Percentiles rank a stretch among this genome's conserved stretches.
Evolutionary conservation across 2,329 filamentous ascomycete genomes (phyloP).

Genomic region (Apiospora aurea): DNA sequence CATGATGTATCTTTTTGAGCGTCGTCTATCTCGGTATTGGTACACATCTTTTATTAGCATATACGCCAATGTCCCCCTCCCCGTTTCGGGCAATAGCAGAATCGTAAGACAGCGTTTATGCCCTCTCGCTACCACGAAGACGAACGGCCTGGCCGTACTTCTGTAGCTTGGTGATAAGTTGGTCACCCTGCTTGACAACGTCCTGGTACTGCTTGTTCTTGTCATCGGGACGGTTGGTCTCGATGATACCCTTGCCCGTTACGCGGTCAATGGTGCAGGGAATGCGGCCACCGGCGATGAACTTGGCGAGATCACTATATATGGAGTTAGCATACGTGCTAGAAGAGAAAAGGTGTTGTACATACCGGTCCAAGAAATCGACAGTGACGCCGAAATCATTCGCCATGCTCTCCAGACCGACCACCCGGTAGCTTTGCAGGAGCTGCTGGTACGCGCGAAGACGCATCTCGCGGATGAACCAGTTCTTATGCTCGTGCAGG

Average conservation of each 20-base stretch:
- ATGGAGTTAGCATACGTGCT: conserved; percentile 21
- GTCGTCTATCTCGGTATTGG: conserved; percentile 22
- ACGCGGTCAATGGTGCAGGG: conserved; percentile 98
- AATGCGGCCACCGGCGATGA: conserved; percentile 93
- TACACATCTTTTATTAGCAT: conserved; percentile 22
- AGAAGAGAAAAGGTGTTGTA: conserved; percentile 29
- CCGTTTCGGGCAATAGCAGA: background rate
- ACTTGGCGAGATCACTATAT: conserved; percentile 87
- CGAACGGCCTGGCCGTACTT: conserved; percentile 98
- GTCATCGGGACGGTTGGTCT: conserved; percentile 96
- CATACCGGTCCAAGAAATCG: conserved; percentile 92
- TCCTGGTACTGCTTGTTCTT: conserved; percentile 99
- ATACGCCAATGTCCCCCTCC: background rate
- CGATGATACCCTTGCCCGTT: conserved; percentile 93
- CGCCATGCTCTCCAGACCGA: conserved; percentile 97
- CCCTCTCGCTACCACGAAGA: conserved; percentile 91
- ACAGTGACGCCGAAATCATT: conserved; percentile 96
- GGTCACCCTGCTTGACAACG: conserved; percentile 95
- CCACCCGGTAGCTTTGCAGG: conserved; percentile 94
- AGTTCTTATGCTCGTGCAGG: conserved; percentile 92
- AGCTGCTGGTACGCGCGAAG: conserved; percentile 96
- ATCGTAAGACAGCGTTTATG: conserved; percentile 54
- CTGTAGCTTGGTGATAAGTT: conserved; percentile 97
- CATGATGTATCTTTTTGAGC: conserved; percentile 15
- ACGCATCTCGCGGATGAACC: conserved; percentile 99